Evolutionary conservation across 805 yeast species (phyloP), one percentile per base, ranked within the genome.

Genomic region (Wickerhamiella vanderwaltii): DNA sequence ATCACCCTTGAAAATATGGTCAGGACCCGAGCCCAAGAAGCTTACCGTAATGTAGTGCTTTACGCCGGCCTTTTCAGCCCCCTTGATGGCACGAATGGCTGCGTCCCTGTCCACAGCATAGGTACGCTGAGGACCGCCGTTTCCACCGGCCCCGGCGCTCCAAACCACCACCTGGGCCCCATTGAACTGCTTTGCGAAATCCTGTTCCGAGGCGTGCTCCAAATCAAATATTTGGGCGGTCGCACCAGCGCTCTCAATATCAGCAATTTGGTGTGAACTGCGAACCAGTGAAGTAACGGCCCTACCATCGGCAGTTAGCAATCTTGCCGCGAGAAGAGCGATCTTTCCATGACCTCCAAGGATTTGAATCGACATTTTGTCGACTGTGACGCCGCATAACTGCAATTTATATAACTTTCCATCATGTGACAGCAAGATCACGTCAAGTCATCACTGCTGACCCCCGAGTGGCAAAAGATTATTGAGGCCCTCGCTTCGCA

Each of bases 291-390:
- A 73, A 50, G 46, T 66, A 50, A 54, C 69, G 48, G 54, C 60
- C 33, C 38, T 46, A 15, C 43, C 57, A 11, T 50, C 51, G 19
- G 43, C 48, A 15, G 52, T 59, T 18, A 64, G 59, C 32, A 64
- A 55, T n/a, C 57, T 45, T 9, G 73, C 53, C 9, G 76, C 49
- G 1, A 58, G 52, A 44, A 69, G 66, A 29, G 76, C 83, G n/a
- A 76, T 66, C 45, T 68, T 68, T 25, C 82, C 82, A 53, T 73
- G 73, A 16, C 79, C 78, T 29, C 83, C 83, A 41, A 76, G 58
- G 16, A 76, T 57, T 30, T 24, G 22, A 13, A 29, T 18, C 11
- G 24, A 18, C 25, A 18, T 17, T 23, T 23, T 23, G 9, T 23
- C 7, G 26, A n/a, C n/a, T n/a, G n/a, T n/a, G n/a, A n/a, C n/a